These are phyloP conservation scores for Penicillium pulvis DNA, from an alignment of 495 filamentous ascomycete genomes.

Conservation along the genomic window DNA sequence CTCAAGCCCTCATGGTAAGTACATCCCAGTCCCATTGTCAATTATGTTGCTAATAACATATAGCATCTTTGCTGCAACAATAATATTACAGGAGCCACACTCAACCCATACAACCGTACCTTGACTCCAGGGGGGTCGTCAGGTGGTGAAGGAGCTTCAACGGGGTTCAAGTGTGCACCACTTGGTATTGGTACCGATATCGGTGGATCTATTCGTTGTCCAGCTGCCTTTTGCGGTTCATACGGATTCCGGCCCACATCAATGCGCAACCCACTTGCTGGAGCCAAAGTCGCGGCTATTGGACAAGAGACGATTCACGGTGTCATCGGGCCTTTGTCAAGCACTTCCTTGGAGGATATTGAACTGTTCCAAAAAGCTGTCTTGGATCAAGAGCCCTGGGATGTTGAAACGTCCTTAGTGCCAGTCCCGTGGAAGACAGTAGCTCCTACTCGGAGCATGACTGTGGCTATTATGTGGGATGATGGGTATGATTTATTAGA, in stretches of 20 bases:
- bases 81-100: conserved; percentile 64
- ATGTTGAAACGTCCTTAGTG: conserved; percentile 57
- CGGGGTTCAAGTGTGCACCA: conserved; percentile 60
- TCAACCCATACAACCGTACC: conserved; percentile 63
- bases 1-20: conserved; percentile 49
- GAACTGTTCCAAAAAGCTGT: conserved; percentile 65
- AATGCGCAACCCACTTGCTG: conserved; percentile 52
- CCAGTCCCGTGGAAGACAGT: conserved; percentile 60
- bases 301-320: conserved; percentile 63
- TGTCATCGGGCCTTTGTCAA: conserved; percentile 62
- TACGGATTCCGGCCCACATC: conserved; percentile 60
- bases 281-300: conserved; percentile 46
- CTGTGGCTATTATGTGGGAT: conserved; percentile 68
- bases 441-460: conserved; percentile 49
- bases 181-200: conserved; percentile 70
- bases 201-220: conserved; percentile 64
- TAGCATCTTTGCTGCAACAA: conserved; percentile 53
- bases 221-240: conserved; percentile 59
- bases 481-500: conserved; percentile 49
- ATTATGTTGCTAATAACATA: conserved; percentile 6
- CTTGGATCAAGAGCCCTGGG: conserved; percentile 62
- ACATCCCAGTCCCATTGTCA: neutral
- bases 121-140: conserved; percentile 63
- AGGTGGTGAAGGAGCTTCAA: conserved; percentile 68
- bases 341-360: conserved; percentile 60